These are phyloP conservation scores for Waltergamsia citrina DNA, from an alignment of 2,329 filamentous ascomycete species.

Conservation along the genomic window DNA sequence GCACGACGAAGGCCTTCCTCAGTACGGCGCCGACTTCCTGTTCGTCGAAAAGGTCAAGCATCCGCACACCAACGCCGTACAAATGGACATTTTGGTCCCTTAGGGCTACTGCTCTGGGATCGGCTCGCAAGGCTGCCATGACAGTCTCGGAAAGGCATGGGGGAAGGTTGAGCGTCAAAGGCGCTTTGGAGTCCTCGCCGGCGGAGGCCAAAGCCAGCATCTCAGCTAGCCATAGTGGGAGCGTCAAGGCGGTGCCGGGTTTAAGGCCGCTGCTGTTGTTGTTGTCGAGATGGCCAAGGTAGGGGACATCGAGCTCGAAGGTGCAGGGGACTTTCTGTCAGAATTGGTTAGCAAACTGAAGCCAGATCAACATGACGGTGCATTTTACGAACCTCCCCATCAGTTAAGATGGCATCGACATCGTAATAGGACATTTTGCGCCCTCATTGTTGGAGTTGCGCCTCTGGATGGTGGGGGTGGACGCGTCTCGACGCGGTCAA, in stretches of 20 bases:
- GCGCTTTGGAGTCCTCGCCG: slow-evolving; percentile 38
- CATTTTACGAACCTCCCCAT: slow-evolving; percentile 54
- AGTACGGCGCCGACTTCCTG: slow-evolving; percentile 64
- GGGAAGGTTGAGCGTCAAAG: slow-evolving; percentile 76
- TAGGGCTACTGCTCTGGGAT: slow-evolving; percentile 76
- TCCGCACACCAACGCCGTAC: slow-evolving; percentile 74
- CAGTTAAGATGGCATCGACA: slow-evolving; percentile 74
- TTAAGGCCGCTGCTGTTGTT: slow-evolving; percentile 65
- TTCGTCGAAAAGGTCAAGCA: slow-evolving; percentile 87
- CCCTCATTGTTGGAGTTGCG: too few relatives aligned
- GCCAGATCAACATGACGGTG: neutral
- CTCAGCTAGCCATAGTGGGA: slow-evolving; percentile 91
- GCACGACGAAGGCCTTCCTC: slow-evolving; percentile 67
- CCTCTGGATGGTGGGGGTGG: neutral
- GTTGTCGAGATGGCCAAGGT: slow-evolving; percentile 83
- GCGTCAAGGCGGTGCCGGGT: slow-evolving; percentile 65
- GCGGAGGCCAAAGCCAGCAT: slow-evolving; percentile 70
- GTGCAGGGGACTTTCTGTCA: slow-evolving; percentile 86
- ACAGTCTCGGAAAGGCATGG: slow-evolving; percentile 68
- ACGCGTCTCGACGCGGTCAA: too few relatives aligned
- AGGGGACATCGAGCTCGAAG: slow-evolving; percentile 82
- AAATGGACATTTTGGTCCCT: slow-evolving; percentile 79
- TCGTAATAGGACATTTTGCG: slow-evolving; percentile 67
- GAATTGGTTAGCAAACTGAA: slow-evolving; percentile 19
- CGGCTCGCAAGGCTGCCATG: slow-evolving; percentile 81